Base-by-base conservation (phyloP, 1,284 basidiomycete species). In the Xanthoconium separans region DNA sequence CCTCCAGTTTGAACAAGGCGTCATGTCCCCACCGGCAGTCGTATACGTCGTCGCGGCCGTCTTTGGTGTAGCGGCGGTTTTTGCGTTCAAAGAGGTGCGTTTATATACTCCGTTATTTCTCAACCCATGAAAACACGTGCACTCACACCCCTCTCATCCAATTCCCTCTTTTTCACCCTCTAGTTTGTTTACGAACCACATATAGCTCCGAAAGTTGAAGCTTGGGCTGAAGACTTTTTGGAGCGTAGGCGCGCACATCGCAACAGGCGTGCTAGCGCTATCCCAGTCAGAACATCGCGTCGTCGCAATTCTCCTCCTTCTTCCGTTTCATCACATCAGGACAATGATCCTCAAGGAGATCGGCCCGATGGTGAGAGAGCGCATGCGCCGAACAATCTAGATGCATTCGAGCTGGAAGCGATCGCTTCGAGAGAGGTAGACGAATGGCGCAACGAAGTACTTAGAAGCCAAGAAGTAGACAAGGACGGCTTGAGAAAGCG, bases 141-240 rank as follows among this genome's bases (percentile, higher is more conserved):
- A 47, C 66, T 66, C 54, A 62, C 63, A 64, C 54, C 42, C 54
- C 7, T 27, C 43, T 46, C 34, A 18, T 10, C 44, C 42, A 22
- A 7, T 44, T 36, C 36, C 5, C 37, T 29, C 22, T 30, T 27
- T 24, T 10, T 22, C 24, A 30, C 30, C 44, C 22, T 49, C 48
- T 50, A 85, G 83, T 79, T 79, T 54, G 74, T 85, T n/a, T 85
- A 82, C 50, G 83, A 85, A 55, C 83, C 83, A 5, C 82, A 83
- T 57, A 74, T 85, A 48, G 82, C 82, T 33, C 83, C 83, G 0
- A 75, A 65, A 42, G 9, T 84, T 18, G 77, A 80, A 61, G 72
- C 70, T 58, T 84, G 80, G 82, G 77, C 73, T 3, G 77, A 80
- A 57, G 68, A 73, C 4, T 78, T 75, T 55, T 47, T 78, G 15